Evolutionary conservation across 2,329 filamentous ascomycete species (phyloP).

Genomic region (Xylariaceae sp.): DNA sequence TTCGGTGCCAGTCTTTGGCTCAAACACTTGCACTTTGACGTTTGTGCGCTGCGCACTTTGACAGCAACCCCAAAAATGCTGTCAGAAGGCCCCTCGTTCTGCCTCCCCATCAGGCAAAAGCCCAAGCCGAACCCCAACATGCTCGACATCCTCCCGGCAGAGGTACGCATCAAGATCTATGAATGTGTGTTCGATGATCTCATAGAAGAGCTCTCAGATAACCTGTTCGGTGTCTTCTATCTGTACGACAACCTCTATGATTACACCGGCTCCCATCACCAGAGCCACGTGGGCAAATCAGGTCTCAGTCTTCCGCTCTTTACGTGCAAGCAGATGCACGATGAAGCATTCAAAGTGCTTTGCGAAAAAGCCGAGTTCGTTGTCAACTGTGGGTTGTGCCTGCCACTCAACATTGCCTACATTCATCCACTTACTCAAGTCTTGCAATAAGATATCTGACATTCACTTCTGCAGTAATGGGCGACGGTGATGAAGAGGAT

Average conservation of each 20-base stretch:
- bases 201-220: constrained; percentile 12
- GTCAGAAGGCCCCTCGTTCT: too few relatives aligned
- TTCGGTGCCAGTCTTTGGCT: too few relatives aligned
- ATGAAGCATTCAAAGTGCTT: constrained; percentile 11
- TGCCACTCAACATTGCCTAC: neutral
- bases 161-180: constrained; percentile 14
- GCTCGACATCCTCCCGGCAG: constrained; percentile 4
- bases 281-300: constrained; percentile 13
- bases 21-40: too few relatives aligned
- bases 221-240: constrained; percentile 12
- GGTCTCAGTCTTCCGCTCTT: constrained; percentile 10
- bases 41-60: too few relatives aligned
- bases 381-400: constrained; percentile 1
- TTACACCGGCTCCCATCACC: constrained; percentile 9
- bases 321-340: constrained; percentile 11
- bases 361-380: constrained; percentile 12
- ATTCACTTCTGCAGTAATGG: constrained; percentile 1
- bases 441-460: neutral
- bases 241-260: constrained; percentile 13
- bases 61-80: too few relatives aligned
- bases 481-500: constrained; percentile 7
- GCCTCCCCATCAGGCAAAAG: too few relatives aligned
- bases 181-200: constrained; percentile 10
- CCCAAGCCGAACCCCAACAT: neutral
- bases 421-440: neutral